Evolutionary conservation across 495 filamentous ascomycete species (phyloP).

Genomic region (Talaromyces adpressus): DNA sequence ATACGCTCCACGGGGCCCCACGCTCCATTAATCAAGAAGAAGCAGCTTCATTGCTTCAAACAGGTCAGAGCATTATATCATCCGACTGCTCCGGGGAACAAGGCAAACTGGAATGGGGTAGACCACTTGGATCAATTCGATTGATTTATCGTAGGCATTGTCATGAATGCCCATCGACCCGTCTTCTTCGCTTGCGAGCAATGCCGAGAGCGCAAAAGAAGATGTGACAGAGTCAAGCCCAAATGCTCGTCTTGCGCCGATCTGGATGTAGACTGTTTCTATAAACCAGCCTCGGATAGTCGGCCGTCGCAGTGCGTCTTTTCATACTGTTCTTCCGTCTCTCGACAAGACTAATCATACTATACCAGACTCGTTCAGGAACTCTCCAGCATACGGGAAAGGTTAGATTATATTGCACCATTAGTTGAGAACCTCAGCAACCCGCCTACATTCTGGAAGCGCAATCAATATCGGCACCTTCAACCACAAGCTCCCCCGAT

Average conservation of each 20-base stretch:
- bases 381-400: conserved; percentile 1
- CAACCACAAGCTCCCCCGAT: neutral
- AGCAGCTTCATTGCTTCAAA: neutral
- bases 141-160: neutral
- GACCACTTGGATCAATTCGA: neutral
- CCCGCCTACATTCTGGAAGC: conserved; percentile 3
- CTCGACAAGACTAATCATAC: neutral
- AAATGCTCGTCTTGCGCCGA: neutral
- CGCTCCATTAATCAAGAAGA: neutral
- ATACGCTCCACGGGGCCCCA: neutral
- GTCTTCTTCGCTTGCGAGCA: conserved; percentile 1
- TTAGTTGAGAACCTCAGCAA: neutral
- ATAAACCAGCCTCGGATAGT: neutral
- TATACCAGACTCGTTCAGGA: neutral
- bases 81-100: neutral
- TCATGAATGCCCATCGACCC: neutral
- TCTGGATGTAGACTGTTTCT: conserved; percentile 1
- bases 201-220: conserved; percentile 4
- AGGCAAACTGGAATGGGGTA: neutral
- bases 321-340: neutral
- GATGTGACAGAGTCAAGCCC: conserved; percentile 2
- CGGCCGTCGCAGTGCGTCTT: neutral
- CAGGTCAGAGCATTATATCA: conserved; percentile 4
- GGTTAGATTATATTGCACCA: conserved; percentile 2
- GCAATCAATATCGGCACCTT: neutral